Evolutionary conservation across 2,329 filamentous ascomycete genomes (phyloP).

Genomic region (Amylocarpus encephaloides): DNA sequence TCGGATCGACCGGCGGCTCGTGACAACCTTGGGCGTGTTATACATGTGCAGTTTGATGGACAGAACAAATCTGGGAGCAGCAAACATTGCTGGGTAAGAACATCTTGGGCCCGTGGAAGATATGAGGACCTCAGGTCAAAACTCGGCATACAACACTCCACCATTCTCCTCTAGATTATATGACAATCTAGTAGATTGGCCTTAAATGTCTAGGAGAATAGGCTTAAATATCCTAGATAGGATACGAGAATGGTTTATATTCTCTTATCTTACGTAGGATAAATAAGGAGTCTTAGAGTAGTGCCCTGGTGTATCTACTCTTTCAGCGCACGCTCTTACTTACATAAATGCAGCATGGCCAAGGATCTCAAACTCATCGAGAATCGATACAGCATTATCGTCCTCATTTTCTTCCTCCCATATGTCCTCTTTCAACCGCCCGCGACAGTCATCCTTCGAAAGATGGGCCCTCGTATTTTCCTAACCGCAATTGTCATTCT

Average conservation of each 20-base stretch:
- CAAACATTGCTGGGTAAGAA: slow-evolving; percentile 61
- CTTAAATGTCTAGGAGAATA: too few species aligned
- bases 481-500: slow-evolving; percentile 42
- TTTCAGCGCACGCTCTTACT: neutral
- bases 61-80: slow-evolving; percentile 67
- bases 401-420: slow-evolving; percentile 67
- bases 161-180: too few species aligned
- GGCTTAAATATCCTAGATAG: too few species aligned
- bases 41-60: slow-evolving; percentile 77
- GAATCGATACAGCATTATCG: slow-evolving; percentile 48
- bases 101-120: neutral
- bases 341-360: slow-evolving; percentile 15
- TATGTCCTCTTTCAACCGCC: slow-evolving; percentile 68
- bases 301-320: too few species aligned
- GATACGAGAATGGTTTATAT: too few species aligned
- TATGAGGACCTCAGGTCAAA: too few species aligned
- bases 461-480: slow-evolving; percentile 55
- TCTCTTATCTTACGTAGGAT: too few species aligned
- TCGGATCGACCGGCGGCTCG: slow-evolving; percentile 60
- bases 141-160: too few species aligned
- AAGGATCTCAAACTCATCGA: slow-evolving; percentile 12
- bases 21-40: slow-evolving; percentile 55
- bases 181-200: too few species aligned
- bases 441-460: slow-evolving; percentile 61
- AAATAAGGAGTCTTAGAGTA: too few species aligned